These are phyloP conservation scores for Brettanomyces sp. DNA, from an alignment of 805 yeast genomes.

Conservation along the genomic window DNA sequence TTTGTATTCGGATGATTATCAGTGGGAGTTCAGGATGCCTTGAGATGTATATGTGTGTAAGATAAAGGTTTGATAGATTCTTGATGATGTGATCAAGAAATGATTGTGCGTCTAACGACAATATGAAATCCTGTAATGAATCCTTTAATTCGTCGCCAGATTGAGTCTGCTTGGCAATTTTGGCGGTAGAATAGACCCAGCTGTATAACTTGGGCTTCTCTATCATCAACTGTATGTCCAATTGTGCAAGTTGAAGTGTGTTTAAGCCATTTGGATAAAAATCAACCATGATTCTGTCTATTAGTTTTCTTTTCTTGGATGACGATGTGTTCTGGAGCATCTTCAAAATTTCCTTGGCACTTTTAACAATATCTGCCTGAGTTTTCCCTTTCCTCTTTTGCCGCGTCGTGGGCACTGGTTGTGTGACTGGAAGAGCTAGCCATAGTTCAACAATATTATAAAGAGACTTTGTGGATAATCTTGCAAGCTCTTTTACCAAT, in stretches of 20 bases:
- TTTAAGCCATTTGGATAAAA: conserved; percentile 52
- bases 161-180: conserved; percentile 18
- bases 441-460: conserved; percentile 24
- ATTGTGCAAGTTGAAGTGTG: conserved; percentile 57
- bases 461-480: conserved; percentile 20
- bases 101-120: conserved; percentile 38
- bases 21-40: conserved; percentile 57
- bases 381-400: conserved; percentile 13
- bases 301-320: conserved; percentile 22
- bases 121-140: conserved; percentile 20
- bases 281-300: conserved; percentile 38
- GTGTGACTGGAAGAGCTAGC: conserved; percentile 23
- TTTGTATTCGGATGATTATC: conserved; percentile 54
- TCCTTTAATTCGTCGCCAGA: conserved; percentile 11
- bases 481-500: conserved; percentile 18
- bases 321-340: conserved; percentile 3
- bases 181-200: conserved; percentile 42
- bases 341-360: conserved; percentile 7
- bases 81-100: conserved; percentile 40
- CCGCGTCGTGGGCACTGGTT: conserved; percentile 16
- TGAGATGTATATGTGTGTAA: conserved; percentile 58
- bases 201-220: conserved; percentile 41
- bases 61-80: conserved; percentile 41
- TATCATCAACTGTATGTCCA: conserved; percentile 57
- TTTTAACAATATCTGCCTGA: conserved; percentile 9